These are phyloP conservation scores for Cucurbita maxima DNA, from an alignment of 306 rosid species.

Conservation along the genomic window DNA sequence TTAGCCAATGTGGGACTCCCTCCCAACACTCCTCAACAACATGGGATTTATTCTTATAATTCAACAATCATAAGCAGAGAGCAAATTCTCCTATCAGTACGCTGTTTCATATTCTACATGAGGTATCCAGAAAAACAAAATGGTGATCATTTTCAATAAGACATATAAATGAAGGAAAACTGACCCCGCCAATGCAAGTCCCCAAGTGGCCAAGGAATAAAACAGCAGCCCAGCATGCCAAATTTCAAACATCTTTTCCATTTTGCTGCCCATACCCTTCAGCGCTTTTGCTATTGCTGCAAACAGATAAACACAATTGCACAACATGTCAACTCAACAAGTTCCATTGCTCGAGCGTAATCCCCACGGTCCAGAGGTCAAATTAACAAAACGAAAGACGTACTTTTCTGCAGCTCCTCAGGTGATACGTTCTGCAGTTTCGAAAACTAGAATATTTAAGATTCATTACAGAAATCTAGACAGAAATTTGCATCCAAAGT, in stretches of 20 bases:
- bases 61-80: not conserved
- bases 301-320: slow-evolving; percentile 5
- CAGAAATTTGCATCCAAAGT: not conserved
- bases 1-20: too few species aligned
- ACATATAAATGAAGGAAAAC: not conserved
- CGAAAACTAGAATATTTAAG: slow-evolving; percentile 11
- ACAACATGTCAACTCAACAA: not conserved
- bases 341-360: not conserved
- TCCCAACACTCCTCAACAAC: too few species aligned
- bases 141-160: not conserved
- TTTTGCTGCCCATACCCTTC: slow-evolving; percentile 46
- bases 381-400: slow-evolving; percentile 16
- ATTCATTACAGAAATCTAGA: not conserved
- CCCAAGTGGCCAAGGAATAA: slow-evolving; percentile 84
- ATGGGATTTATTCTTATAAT: not conserved
- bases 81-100: not conserved
- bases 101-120: not conserved
- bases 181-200: slow-evolving; percentile 87
- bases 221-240: slow-evolving; percentile 84
- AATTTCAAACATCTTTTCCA: slow-evolving; percentile 46
- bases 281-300: slow-evolving; percentile 66
- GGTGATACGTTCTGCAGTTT: slow-evolving; percentile 69
- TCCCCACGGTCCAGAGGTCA: not conserved
- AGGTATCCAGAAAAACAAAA: not conserved
- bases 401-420: slow-evolving; percentile 71